Conservation (phyloP, 2,329 filamentous ascomycete species). For the Phaeomoniella chlamydospora region DNA sequence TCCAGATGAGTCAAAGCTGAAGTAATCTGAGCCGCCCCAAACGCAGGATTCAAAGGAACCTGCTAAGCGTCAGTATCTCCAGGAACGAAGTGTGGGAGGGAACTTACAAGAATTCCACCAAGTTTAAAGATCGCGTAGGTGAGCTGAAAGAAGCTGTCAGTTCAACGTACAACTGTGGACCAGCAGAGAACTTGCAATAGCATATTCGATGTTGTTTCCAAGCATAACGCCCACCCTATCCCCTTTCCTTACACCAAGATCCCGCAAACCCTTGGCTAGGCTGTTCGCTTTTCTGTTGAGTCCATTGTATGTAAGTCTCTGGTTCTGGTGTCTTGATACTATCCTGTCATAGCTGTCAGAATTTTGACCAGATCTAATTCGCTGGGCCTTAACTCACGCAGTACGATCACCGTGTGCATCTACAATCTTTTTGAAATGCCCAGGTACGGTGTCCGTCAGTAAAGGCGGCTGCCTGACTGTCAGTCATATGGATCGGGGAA, state of each 20-base stretch:
- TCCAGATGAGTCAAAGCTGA: constrained; percentile 65
- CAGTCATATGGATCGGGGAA: neutral
- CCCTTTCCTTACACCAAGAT: constrained; percentile 62
- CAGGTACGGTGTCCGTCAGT: constrained; percentile 29
- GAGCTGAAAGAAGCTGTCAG: constrained; percentile 14
- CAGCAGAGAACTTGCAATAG: constrained; percentile 38
- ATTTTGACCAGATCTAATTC: constrained; percentile 1
- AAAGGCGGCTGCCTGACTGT: constrained; percentile 24
- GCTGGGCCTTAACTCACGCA: constrained; percentile 25
- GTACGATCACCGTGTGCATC: constrained; percentile 27
- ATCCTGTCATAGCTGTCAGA: constrained; percentile 23
- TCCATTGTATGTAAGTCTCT: constrained; percentile 54
- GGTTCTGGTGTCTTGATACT: constrained; percentile 47
- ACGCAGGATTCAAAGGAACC: constrained; percentile 84
- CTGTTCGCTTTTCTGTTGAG: constrained; percentile 66
- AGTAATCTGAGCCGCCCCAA: constrained; percentile 65
- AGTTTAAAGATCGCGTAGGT: constrained; percentile 89
- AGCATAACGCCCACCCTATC: constrained; percentile 75
- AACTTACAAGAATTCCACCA: constrained; percentile 63
- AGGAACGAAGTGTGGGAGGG: neutral
- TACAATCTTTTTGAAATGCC: constrained; percentile 30
- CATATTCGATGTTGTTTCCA: constrained; percentile 75
- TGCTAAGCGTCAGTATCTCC: constrained; percentile 13
- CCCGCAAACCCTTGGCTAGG: constrained; percentile 55
- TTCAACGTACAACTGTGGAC: neutral